phyloP scores from a whole-genome alignment of 257 asterid species.

The Parsonsia alboflavescens region DNA sequence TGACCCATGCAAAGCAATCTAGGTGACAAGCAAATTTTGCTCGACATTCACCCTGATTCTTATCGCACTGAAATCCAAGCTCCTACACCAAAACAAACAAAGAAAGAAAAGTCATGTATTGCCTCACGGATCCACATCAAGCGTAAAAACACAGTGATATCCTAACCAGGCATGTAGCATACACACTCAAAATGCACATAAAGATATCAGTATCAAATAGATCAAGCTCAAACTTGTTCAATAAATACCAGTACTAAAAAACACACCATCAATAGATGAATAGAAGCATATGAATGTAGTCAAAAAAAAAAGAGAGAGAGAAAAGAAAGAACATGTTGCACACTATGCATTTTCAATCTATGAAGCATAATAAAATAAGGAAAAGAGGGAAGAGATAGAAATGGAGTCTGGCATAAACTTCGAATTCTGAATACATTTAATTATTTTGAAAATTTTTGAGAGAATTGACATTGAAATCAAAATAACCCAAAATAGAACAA shows the following conservation, averaged over 20 bases:
- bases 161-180: not conserved
- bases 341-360: not conserved
- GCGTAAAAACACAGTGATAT: not conserved
- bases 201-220: not conserved
- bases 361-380: not conserved
- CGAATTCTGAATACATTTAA: not conserved
- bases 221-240: not conserved
- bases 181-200: not conserved
- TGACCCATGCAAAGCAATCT: constrained; percentile 99
- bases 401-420: not conserved
- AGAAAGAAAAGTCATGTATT: constrained; percentile 4
- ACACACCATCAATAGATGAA: not conserved
- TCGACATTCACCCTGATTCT: constrained; percentile 93
- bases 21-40: constrained; percentile 97
- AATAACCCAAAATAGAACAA: not conserved
- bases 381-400: not conserved
- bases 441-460: not conserved
- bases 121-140: constrained; percentile 8
- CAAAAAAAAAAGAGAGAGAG: not conserved
- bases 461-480: not conserved
- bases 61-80: constrained; percentile 92
- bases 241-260: not conserved
- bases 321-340: not conserved
- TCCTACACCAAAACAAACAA: constrained; percentile 49
- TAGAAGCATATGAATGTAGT: not conserved